Evolutionary conservation across 108 stramenopile genomes (phyloP), one percentile per base, ranked within the genome.

Genomic region (Nitzschia sp.): DNA sequence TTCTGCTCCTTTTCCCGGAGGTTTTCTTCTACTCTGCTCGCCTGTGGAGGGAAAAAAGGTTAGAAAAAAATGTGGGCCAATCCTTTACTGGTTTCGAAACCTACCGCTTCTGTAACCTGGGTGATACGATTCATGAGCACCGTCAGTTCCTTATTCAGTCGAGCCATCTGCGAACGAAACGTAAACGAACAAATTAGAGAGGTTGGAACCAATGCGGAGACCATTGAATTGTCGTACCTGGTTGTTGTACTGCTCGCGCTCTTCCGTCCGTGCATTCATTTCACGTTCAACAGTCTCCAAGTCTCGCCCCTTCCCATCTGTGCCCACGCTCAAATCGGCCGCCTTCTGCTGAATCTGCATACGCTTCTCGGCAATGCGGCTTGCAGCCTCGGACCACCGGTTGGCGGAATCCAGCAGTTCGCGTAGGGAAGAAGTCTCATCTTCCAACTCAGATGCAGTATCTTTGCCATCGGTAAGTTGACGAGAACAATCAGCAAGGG

Each of bases 141-240:
- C 17, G 78, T 73, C 61, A 78, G 65, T 58, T 95, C 88, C 51
- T 83, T 85, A 67, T 95, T 92, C n/a, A 89, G 59, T 38, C 63
- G 73, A 46, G 74, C 83, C 48, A 88, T 90, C 54, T 70, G 38
- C 11, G 4, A 56, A 53, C n/a, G 49, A 49, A 53, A 19, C 33
- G 64, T 24, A 46, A 66, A 31, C 49, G 25, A 8, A 5, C 19
- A 24, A 46, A 19, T 9, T 19, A 24, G 4, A 11, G 38, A 13
- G 6, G 9, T 9, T 6, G 13, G 9, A 42, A 42, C 38, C 6
- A 42, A 42, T 42, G 38, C 13, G 38, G 9, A n/a, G n/a, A 42
- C 13, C 38, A 13, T 42, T 42, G 26, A 8, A 34, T 26, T 29
- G 5, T 21, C 58, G 25, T 33, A 74, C 64, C 51, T 79, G 68